phyloP scores from a whole-genome alignment of 1,284 basidiomycete genomes.

The Hortiboletus rubellus region DNA sequence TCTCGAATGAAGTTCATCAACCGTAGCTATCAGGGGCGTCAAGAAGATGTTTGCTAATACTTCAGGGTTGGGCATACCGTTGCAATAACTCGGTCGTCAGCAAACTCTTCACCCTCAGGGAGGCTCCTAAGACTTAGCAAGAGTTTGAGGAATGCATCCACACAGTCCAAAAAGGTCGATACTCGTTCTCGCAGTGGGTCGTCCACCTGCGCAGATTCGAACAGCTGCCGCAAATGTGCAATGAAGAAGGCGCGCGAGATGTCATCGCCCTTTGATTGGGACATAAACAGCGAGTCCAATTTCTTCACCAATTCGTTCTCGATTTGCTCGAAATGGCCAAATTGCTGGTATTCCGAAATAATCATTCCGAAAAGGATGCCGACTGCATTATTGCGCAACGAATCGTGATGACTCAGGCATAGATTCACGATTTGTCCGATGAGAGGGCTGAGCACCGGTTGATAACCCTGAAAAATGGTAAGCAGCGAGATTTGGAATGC shows the following conservation, averaged over 20 bases:
- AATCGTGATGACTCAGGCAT: conserved; percentile 94
- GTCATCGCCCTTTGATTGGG: conserved; percentile 87
- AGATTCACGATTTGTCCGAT: conserved; percentile 91
- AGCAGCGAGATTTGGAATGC: neutral
- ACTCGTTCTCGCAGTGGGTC: conserved; percentile 77
- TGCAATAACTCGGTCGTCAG: conserved; percentile 92
- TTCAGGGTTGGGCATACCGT: conserved; percentile 49
- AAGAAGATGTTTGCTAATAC: neutral
- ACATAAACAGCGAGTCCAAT: conserved; percentile 90
- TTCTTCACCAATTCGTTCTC: conserved; percentile 95
- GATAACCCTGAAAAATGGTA: conserved; percentile 64
- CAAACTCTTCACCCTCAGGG: conserved; percentile 91
- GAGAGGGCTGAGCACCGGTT: conserved; percentile 80
- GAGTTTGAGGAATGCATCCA: conserved; percentile 94
- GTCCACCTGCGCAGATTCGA: conserved; percentile 83
- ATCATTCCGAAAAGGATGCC: conserved; percentile 97
- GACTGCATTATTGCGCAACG: conserved; percentile 86
- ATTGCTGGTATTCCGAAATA: conserved; percentile 84
- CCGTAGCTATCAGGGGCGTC: conserved; percentile 54
- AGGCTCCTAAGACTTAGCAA: conserved; percentile 88
- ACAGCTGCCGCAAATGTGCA: conserved; percentile 85
- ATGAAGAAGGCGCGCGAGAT: conserved; percentile 93
- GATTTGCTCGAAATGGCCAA: conserved; percentile 81
- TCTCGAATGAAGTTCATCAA: conserved; percentile 90
- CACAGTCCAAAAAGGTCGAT: conserved; percentile 81